Evolutionary conservation across 192 early-diverging fungal genomes (phyloP), one percentile per base, ranked within the genome.

Genomic region (Gonapodya prolifera): DNA sequence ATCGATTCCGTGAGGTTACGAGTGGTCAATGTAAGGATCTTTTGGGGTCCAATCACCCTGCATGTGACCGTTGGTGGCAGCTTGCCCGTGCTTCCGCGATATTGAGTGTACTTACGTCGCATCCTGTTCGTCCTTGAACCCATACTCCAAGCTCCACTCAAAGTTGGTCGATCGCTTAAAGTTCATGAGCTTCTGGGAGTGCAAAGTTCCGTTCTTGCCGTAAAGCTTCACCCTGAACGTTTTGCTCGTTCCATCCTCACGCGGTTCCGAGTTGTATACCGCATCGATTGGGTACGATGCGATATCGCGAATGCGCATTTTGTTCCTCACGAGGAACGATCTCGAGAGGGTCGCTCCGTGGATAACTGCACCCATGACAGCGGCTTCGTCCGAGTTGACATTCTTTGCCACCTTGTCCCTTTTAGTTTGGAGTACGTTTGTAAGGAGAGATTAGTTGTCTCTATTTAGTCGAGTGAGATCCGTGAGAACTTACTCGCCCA

Each of bases 321-420:
- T 90, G 75, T 92, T 88, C 36, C 78, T 75, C n/a, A 96, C 89
- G 79, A 89, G 89, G 86, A 98, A 97, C 79, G 92, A 91, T 78
- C 89, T 87, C 80, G 92, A 95, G 69, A 95, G 82, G 69, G 87
- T 85, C 1, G 97, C 97, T 33, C 91, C 94, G 73, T 89, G 88
- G 85, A 96, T 94, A 1, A 90, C 94, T 73, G 95, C 96, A 34
- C 91, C 91, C 79, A 94, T 82, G 34, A 96, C 96, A 34, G 93
- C 94, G 18, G 96, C 96, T 86, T 99, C 98, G 77, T 99, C 98
- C 61, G 87, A 92, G 79, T 99, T 97, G 36, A 99, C 89, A 77
- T 95, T 97, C 85, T 93, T 89, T 34, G 96, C 94, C 78, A 99
- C 90, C 83, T 94, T 94, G 71, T 89, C 89, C 32, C 88, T 89